phyloP scores from a whole-genome alignment of 768 basidiomycete genomes.

The Lactifluus piperatus region DNA sequence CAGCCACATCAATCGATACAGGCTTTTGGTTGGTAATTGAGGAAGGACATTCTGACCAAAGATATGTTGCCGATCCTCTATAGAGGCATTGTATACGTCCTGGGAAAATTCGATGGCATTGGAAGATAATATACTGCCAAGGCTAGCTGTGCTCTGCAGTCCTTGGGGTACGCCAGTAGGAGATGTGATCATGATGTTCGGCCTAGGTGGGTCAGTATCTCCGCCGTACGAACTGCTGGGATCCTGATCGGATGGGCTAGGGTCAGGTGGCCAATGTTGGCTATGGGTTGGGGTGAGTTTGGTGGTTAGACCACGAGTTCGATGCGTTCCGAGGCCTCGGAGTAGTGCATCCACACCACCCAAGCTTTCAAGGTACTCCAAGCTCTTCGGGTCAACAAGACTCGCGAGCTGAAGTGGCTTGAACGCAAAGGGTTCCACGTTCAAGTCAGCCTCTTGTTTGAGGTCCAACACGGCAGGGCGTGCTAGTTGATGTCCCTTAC shows the following conservation, averaged over 20 bases:
- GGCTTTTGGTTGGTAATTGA: slow-evolving; percentile 36
- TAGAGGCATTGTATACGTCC: slow-evolving; percentile 27
- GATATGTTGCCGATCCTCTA: slow-evolving; percentile 38
- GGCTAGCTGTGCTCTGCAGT: slow-evolving; percentile 10
- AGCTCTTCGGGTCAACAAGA: slow-evolving; percentile 82
- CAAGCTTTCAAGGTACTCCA: slow-evolving; percentile 53
- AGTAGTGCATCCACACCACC: slow-evolving; percentile 67
- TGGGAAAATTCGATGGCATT: not conserved
- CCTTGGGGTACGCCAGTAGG: slow-evolving; percentile 27
- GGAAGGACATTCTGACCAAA: slow-evolving; percentile 49
- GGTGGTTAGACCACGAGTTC: slow-evolving; percentile 35
- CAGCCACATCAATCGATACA: slow-evolving; percentile 50
- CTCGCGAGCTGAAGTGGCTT: slow-evolving; percentile 71
- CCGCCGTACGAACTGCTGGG: slow-evolving; percentile 10
- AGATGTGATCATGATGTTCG: slow-evolving; percentile 34
- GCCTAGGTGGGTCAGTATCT: slow-evolving; percentile 25
- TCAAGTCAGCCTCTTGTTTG: slow-evolving; percentile 37
- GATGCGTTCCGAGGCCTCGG: slow-evolving; percentile 63
- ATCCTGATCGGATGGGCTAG: not conserved
- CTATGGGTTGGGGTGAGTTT: not conserved
- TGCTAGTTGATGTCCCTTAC: slow-evolving; percentile 9
- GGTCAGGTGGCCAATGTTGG: slow-evolving; percentile 1
- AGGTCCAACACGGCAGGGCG: slow-evolving; percentile 26
- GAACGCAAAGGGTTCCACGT: slow-evolving; percentile 66
- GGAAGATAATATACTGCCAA: not conserved